Evolutionary conservation across 805 yeast genomes (phyloP).

Genomic region (Priceomyces castillae): DNA sequence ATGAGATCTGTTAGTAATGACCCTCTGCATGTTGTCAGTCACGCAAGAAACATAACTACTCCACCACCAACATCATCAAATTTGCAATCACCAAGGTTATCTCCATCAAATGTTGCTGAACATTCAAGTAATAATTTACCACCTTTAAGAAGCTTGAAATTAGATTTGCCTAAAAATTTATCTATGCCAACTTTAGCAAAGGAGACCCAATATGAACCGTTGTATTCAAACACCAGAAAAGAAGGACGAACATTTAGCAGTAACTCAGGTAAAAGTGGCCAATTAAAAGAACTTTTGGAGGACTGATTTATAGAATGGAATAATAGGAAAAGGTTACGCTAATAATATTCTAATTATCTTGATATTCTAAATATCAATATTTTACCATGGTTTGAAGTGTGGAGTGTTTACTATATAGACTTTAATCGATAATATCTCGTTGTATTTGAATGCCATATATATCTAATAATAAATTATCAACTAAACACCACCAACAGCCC

Average conservation of each 20-base stretch:
- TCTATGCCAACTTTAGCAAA: conserved; percentile 19
- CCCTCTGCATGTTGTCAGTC: conserved; percentile 9
- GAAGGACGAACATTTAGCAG: conserved; percentile 13
- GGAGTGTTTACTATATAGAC: background rate
- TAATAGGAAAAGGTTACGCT: background rate
- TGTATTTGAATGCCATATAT: too few relatives aligned
- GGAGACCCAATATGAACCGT: conserved; percentile 5
- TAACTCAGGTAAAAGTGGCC: conserved; percentile 20
- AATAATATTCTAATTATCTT: background rate
- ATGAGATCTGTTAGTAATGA: conserved; percentile 4
- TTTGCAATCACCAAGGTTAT: conserved; percentile 25
- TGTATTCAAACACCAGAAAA: conserved; percentile 5
- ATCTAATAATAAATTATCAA: too few relatives aligned
- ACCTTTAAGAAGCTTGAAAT: conserved; percentile 48
- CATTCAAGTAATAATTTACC: conserved; percentile 34
- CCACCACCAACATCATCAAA: conserved; percentile 11
- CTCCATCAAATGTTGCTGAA: conserved; percentile 20
- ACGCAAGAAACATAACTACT: conserved; percentile 2
- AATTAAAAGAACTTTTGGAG: conserved; percentile 13
- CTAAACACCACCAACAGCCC: conserved; percentile 81
- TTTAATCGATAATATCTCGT: background rate
- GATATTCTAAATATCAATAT: background rate
- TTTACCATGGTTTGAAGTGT: background rate
- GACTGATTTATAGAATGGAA: conserved; percentile 10
- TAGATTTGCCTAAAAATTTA: conserved; percentile 48